phyloP scores from a whole-genome alignment of 495 filamentous ascomycete genomes.

The Xylaria flabelliformis region DNA sequence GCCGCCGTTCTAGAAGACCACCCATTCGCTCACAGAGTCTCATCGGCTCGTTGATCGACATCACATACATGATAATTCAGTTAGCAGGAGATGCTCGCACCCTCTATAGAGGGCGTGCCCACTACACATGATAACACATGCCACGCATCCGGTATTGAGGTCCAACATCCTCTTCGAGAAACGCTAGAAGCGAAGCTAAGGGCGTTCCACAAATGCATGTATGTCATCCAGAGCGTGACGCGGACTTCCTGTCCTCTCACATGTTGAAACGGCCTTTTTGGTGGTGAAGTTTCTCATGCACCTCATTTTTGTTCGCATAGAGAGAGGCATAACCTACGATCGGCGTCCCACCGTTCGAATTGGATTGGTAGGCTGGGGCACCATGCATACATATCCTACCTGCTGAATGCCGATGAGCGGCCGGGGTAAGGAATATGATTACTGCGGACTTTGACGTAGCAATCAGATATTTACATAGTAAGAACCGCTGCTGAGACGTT shows the following conservation, averaged over 20 bases:
- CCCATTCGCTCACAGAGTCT: conserved; percentile 7
- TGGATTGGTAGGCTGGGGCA: neutral
- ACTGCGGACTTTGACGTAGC: conserved; percentile 1
- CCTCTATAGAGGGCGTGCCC: neutral
- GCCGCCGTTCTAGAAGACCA: conserved; percentile 20
- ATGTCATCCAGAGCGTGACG: conserved; percentile 14
- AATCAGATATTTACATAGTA: neutral
- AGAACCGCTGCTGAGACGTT: neutral
- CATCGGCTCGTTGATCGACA: conserved; percentile 26
- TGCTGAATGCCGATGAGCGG: conserved; percentile 12
- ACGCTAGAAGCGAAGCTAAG: conserved; percentile 13
- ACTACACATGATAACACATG: conserved; percentile 20
- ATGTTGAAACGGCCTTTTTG: conserved; percentile 6
- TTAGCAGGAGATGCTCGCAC: neutral
- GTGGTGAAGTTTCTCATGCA: conserved; percentile 10
- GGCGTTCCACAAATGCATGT: conserved; percentile 10
- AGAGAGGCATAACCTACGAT: neutral
- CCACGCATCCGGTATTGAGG: neutral
- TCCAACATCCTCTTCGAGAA: conserved; percentile 13
- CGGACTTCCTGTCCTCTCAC: neutral
- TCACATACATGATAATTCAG: conserved; percentile 9
- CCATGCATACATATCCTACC: neutral
- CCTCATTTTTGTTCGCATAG: neutral
- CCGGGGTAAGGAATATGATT: neutral
- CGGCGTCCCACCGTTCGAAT: conserved; percentile 2